Evolutionary conservation across 495 filamentous ascomycete species (phyloP), one percentile per base, ranked within the genome.

Genomic region (Podospora pseudopauciseta): DNA sequence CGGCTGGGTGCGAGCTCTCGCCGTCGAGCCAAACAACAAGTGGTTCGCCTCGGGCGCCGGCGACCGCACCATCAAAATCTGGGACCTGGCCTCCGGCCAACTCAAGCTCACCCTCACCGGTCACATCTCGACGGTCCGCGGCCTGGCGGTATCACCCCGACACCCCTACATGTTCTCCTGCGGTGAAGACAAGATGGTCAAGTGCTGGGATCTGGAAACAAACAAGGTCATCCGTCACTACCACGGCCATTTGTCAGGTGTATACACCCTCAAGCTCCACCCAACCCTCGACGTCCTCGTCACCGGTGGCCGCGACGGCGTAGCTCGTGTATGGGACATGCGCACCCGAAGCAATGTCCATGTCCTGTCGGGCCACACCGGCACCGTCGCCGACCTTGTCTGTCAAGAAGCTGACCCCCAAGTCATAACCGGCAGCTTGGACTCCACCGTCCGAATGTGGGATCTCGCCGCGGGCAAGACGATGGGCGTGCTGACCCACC

Each of bases 151-250:
- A 6, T 97, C 93, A 3, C 91, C 93, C 18, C 84, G 96, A 63
- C 96, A 99, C 78, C 96, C 96, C 2, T 99, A 99, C 76, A 86
- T 99, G 44, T 99, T 98, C 79, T 96, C 92, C 16, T 98, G 96
- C 72, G 96, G 92, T 63, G 96, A 99, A 79, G 96, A 99, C 78
- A 99, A 99, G 85, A 97, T 97, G 93, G 96, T 99, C 49, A 98
- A 98, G 80, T 98, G 96, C 82, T 99, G 96, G 96, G 96, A 99
- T 82, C 79, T 99, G 72, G 96, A 99, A 76, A 95, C 92, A 7
- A 99, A 99, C 78, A 97, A 96, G 79, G 96, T 99, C 65, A 99
- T 99, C 73, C 86, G 95, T 39, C 94, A 99, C 78, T 98, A 98
- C 79, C 96, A 99, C 80, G 96, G 96, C 19, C 96, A 99, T 80